These are phyloP conservation scores for Furcasterigmium furcatum DNA, from an alignment of 2,329 filamentous ascomycete genomes.

Conservation along the genomic window DNA sequence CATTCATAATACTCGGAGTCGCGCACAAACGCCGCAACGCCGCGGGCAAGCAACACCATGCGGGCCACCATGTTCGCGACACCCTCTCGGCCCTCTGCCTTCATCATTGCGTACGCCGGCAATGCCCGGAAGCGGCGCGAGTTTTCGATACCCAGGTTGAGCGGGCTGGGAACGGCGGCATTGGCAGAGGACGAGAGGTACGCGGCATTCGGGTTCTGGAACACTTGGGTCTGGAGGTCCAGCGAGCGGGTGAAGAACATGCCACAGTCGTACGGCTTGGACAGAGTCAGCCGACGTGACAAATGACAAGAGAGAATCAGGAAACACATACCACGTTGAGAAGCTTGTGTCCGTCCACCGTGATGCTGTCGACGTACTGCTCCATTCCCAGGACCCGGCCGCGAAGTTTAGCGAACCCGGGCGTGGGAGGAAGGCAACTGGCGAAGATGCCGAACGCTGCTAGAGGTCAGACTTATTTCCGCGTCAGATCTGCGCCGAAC, in stretches of 20 bases:
- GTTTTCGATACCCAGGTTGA: conserved; percentile 88
- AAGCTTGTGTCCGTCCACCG: conserved; percentile 86
- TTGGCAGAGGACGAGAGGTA: conserved; percentile 58
- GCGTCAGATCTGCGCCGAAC: neutral
- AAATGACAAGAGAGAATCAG: neutral
- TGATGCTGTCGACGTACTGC: conserved; percentile 75
- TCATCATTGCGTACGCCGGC: conserved; percentile 80
- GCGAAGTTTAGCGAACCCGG: conserved; percentile 54
- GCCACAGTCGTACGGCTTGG: conserved; percentile 81
- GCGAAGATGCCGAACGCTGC: conserved; percentile 81
- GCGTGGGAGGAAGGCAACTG: conserved; percentile 54
- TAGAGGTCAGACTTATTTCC: neutral
- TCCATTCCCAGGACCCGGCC: conserved; percentile 62
- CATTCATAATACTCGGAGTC: conserved; percentile 62
- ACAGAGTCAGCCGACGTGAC: neutral
- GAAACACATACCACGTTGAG: conserved; percentile 69
- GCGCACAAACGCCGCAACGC: conserved; percentile 61
- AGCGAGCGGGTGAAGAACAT: conserved; percentile 77
- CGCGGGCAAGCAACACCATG: conserved; percentile 70
- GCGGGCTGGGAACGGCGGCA: conserved; percentile 65
- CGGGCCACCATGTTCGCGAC: conserved; percentile 66
- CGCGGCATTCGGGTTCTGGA: conserved; percentile 80
- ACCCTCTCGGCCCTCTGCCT: conserved; percentile 69
- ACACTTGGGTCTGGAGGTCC: conserved; percentile 58
- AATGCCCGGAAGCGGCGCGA: conserved; percentile 86